A percentile compares a stretch with the other conserved stretches of the same genome.
Evolutionary conservation across 2,329 filamentous ascomycete species (phyloP).

Genomic region (Colletotrichum phormii): DNA sequence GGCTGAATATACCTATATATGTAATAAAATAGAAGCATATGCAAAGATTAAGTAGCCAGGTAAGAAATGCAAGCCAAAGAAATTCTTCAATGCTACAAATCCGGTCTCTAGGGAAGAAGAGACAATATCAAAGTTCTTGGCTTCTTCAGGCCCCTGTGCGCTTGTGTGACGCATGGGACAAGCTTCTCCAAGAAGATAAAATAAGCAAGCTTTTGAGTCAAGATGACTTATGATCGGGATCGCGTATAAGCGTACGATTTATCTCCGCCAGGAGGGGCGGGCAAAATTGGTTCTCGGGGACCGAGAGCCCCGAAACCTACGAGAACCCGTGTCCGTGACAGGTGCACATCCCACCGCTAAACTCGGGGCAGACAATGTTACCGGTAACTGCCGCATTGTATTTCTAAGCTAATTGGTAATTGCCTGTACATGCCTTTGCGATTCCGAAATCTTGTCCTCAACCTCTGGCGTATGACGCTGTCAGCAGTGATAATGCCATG

Average conservation of each 20-base stretch:
- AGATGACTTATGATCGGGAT: neutral
- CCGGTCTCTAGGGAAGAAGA: no score
- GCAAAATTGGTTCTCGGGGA: neutral
- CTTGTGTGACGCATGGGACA: no score
- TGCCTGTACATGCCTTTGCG: neutral
- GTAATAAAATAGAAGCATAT: no score
- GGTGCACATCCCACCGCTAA: neutral
- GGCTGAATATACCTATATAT: no score
- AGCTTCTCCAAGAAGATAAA: no score
- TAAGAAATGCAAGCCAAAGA: no score
- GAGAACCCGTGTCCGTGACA: neutral
- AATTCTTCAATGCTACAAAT: no score
- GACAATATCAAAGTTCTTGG: no score
- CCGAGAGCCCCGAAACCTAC: constrained; percentile 20
- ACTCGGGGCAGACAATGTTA: no score
- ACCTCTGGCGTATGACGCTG: neutral
- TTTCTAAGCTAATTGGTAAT: neutral
- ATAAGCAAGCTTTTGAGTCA: neutral
- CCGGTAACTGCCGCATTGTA: neutral
- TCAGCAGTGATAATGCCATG: neutral
- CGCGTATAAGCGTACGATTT: neutral
- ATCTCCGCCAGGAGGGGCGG: neutral
- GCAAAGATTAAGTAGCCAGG: no score
- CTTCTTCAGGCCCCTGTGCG: no score
- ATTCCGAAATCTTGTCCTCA: neutral